Base-by-base conservation (phyloP, 2,329 filamentous ascomycete species). In the Cercospora zeina region DNA sequence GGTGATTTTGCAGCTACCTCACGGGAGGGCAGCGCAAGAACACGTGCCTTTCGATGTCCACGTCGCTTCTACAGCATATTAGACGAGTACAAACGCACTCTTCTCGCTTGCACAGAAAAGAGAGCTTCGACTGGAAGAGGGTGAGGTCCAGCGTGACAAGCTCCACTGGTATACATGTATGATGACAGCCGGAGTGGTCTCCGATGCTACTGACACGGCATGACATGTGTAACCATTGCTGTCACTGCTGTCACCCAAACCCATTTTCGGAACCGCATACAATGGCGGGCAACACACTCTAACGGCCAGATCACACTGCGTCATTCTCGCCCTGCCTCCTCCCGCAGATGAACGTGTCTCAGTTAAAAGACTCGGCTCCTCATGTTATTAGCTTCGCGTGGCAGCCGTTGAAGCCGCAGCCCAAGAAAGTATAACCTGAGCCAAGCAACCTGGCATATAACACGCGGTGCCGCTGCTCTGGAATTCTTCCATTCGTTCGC, bases 361-460 rank as follows among this genome's bases (percentile, higher is more conserved):
- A 27, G 27, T 47, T n/a, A 27, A 45, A 45, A 2, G 42, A 47
- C 21, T 27, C 6, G 24, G 42, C 42, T 47, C 31, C 4, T n/a
- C 5, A 27, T 27, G 24, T 27, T n/a, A 6, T 24, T 47, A 47
- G 42, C 39, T 45, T 9, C 42, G 42, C 21, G 19, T 14, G 21
- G 19, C 21, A 27, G 9, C 42, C 42, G 42, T 47, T 47, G 21
- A 19, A 47, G 42, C 42, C 42, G 42, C 42, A 47, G 21, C 42
- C 42, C 42, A 47, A 45, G 39, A 45, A 45, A 45, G 39, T 19
- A 24, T 45, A 24, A 45, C 19, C 39, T 45, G 6, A 24, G 39
- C 39, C 39, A 24, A 24, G 39, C 16, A 45, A 45, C 42, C 19
- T 47, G 42, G 42, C 42, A 47, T 47, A 47, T 47, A 47, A 47